These are phyloP conservation scores for Lentinula raphanica DNA, from an alignment of 768 basidiomycete genomes.

Conservation along the genomic window DNA sequence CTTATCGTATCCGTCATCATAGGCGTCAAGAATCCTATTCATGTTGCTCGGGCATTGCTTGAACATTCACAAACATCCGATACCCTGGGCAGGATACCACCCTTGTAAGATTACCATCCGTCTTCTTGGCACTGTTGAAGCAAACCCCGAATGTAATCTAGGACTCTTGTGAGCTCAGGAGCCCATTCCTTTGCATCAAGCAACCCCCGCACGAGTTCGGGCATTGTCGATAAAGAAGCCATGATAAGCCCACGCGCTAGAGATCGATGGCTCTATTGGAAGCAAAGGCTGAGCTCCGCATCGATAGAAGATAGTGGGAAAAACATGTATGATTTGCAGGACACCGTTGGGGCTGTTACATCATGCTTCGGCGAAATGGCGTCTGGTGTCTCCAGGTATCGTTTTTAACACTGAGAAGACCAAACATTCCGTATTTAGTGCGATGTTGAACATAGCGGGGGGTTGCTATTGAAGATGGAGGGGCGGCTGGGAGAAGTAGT, in stretches of 20 bases:
- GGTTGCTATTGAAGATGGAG: slow-evolving; percentile 68
- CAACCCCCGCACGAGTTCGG: slow-evolving; percentile 17
- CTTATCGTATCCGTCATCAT: background rate
- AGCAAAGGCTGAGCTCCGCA: slow-evolving; percentile 28
- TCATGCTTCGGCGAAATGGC: slow-evolving; percentile 42
- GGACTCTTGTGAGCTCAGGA: slow-evolving; percentile 58
- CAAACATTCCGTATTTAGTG: background rate
- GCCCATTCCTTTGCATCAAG: slow-evolving; percentile 49
- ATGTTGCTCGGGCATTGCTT: slow-evolving; percentile 51
- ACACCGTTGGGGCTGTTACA: slow-evolving; percentile 79
- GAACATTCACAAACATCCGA: slow-evolving; percentile 43
- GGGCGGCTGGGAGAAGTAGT: slow-evolving; percentile 74
- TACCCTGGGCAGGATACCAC: slow-evolving; percentile 61
- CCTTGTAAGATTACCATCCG: slow-evolving; percentile 42
- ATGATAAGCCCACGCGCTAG: slow-evolving; percentile 47
- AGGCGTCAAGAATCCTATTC: slow-evolving; percentile 72
- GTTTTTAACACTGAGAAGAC: background rate
- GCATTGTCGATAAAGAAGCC: slow-evolving; percentile 34
- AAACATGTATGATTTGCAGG: slow-evolving; percentile 44
- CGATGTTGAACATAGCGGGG: slow-evolving; percentile 47
- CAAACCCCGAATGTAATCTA: slow-evolving; percentile 18
- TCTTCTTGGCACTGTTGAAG: background rate
- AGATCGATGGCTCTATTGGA: slow-evolving; percentile 62
- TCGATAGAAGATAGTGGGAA: slow-evolving; percentile 1
- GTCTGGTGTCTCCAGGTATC: slow-evolving; percentile 73